Evolutionary conservation across 1,284 basidiomycete species (phyloP), one percentile per base, ranked within the genome.

Genomic region (Microbotryum saponariae): DNA sequence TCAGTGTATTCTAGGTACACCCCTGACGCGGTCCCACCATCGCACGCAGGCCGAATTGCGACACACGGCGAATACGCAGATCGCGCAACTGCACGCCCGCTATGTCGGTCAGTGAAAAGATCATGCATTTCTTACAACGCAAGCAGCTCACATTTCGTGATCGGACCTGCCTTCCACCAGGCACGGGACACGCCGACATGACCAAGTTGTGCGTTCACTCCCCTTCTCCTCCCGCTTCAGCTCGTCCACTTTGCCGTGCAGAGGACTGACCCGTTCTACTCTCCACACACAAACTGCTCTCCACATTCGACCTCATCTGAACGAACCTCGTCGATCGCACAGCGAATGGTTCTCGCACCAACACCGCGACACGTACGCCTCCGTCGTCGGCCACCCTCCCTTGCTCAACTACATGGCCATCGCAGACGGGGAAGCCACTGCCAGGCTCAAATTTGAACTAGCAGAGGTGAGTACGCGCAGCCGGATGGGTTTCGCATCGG

Each of bases 311-410:
- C 59, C 53, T 45, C 27, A n/a, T 20, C 51, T 4, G 6, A 42
- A 42, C 16, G 21, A 23, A 10, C 12, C 46, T 31, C 16, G 31
- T 10, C 31, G 33, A 6, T 18, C 42, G 21, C 16, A 3, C 70
- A 97, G 94, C 77, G 94, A 98, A 76, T 97, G 94, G 93, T 77
- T 94, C 59, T 94, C 91, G 14, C 91, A 97, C 77, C 94, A 98
- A 75, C 91, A 96, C 77, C 85, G 94, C 49, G 94, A 98, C 75
- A 97, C 93, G 1, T 80, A 91, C 63, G 80, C 93, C 27, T 88
- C 91, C 10, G 92, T 97, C 65, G 84, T 94, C 50, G 92, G 93
- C 2, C 93, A 98, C 75, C 83, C 91, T 4, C 82, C 89, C 0
- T 78, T 98, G 63, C 80, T 85, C 23, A 88, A 89, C 4, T 98